Evolutionary conservation across 441 rosid genomes (phyloP).

Genomic region (Isatis lusitanica): DNA sequence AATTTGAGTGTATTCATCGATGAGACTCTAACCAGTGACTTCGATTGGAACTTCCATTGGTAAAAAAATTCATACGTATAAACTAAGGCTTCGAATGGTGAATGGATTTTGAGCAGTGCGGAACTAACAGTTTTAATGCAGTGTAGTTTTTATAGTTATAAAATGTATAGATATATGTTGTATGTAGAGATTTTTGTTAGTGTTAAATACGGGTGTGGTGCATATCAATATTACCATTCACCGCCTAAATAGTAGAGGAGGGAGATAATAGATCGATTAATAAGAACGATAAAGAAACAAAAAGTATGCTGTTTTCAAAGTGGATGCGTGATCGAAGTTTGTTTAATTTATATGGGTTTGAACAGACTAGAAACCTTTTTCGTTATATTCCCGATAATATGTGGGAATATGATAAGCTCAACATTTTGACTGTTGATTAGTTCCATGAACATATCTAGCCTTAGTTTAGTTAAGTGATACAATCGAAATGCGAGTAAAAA

Average conservation of each 20-base stretch:
- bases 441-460: neutral
- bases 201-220: too few species aligned
- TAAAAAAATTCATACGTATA: neutral
- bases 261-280: too few species aligned
- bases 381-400: slow-evolving; percentile 6
- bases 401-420: slow-evolving; percentile 26
- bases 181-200: too few species aligned
- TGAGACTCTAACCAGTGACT: neutral
- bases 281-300: neutral
- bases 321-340: slow-evolving; percentile 20
- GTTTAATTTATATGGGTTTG: neutral
- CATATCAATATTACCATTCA: too few species aligned
- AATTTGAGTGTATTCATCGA: neutral
- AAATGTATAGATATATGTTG: too few species aligned
- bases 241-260: neutral
- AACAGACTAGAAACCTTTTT: neutral
- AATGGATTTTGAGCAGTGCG: too few species aligned
- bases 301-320: neutral
- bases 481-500: slow-evolving; percentile 22
- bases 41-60: neutral
- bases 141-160: too few species aligned
- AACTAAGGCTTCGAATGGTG: too few species aligned
- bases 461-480: neutral
- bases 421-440: slow-evolving; percentile 35
- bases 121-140: too few species aligned